A percentile compares a stretch with the other conserved stretches of the same genome.
These are phyloP conservation scores for Thermomucor indicae-seudaticae DNA, from an alignment of 371 early-diverging fungal species.

Conservation along the genomic window DNA sequence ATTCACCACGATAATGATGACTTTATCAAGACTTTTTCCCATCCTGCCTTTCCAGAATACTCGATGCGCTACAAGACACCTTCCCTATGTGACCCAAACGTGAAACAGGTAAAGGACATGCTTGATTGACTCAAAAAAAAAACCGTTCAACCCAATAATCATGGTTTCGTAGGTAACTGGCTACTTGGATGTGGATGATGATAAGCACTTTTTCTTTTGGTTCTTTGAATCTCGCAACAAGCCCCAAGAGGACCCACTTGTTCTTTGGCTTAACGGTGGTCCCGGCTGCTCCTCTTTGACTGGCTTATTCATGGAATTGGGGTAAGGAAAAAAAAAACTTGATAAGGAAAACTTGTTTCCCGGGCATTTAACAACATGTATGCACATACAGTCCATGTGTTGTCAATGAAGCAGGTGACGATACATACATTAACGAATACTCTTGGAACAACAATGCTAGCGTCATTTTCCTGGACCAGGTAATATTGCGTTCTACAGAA, in stretches of 20 bases:
- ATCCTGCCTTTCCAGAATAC: conserved; percentile 69
- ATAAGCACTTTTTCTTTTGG: conserved; percentile 68
- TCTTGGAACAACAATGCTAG: conserved; percentile 77
- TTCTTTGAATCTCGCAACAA: conserved; percentile 76
- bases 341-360: not conserved
- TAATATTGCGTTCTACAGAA: conserved; percentile 6
- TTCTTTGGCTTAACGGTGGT: conserved; percentile 79
- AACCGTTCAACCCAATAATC: not conserved
- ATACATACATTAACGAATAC: conserved; percentile 47
- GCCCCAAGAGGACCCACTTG: conserved; percentile 62
- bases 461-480: conserved; percentile 76
- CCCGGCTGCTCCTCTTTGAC: conserved; percentile 78
- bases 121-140: not conserved
- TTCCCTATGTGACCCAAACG: conserved; percentile 63
- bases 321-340: conserved; percentile 23
- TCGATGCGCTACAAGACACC: conserved; percentile 72
- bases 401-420: conserved; percentile 58
- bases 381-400: conserved; percentile 58
- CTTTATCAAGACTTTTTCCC: conserved; percentile 36
- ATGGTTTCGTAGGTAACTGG: conserved; percentile 53
- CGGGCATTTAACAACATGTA: no score
- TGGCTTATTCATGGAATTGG: conserved; percentile 72
- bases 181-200: conserved; percentile 65
- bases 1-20: not conserved
- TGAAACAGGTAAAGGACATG: conserved; percentile 48